phyloP scores from a whole-genome alignment of 768 basidiomycete genomes.

The Tremella mesenterica region DNA sequence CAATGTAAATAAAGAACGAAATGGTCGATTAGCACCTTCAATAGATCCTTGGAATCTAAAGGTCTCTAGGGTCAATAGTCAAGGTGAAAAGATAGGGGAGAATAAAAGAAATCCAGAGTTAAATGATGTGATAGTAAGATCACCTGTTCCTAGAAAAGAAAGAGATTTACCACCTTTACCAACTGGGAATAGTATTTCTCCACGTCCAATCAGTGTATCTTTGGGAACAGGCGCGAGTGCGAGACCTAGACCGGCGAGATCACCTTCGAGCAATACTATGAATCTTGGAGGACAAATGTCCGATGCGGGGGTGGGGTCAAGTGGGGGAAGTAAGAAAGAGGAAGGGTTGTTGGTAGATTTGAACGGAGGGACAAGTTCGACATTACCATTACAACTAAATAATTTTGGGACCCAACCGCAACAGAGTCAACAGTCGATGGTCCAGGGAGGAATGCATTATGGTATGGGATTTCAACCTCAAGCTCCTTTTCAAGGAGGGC shows the following conservation, averaged over 20 bases:
- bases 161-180: slow-evolving; percentile 33
- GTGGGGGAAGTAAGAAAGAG: neutral
- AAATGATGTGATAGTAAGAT: slow-evolving; percentile 25
- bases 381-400: slow-evolving; percentile 16
- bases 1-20: slow-evolving; percentile 21
- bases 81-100: neutral
- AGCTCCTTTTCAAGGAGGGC: neutral
- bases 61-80: neutral
- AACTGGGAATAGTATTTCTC: too few species aligned
- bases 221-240: slow-evolving; percentile 7
- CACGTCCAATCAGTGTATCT: neutral
- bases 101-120: slow-evolving; percentile 33
- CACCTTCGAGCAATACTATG: too few species aligned
- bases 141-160: slow-evolving; percentile 5
- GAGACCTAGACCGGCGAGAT: slow-evolving; percentile 9
- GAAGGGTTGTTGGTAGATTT: slow-evolving; percentile 15
- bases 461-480: neutral
- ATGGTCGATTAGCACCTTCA: slow-evolving; percentile 9
- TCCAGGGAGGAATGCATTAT: too few species aligned
- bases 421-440: neutral
- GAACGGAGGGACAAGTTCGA: slow-evolving; percentile 5
- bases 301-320: slow-evolving; percentile 1
- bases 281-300: too few species aligned
- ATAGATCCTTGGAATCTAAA: neutral
- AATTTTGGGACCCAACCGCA: too few species aligned